Evolutionary conservation across 768 basidiomycete genomes (phyloP), one percentile per base, ranked within the genome.

Genomic region (Cyathus striatus): DNA sequence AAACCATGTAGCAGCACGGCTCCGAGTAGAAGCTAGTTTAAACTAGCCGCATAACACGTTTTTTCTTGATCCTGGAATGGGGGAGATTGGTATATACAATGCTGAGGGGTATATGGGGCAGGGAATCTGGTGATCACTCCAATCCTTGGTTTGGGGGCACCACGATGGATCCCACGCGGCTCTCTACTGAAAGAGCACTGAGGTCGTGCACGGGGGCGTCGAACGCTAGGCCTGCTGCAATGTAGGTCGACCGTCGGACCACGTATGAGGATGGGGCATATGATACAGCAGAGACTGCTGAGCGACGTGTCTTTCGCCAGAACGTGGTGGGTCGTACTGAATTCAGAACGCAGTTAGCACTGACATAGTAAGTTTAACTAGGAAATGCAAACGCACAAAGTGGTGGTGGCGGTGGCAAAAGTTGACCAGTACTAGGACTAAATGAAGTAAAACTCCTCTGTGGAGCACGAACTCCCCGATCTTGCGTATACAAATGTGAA

Each of bases 301-400:
- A 86, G 12, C 81, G 77, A 23, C 65, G 73, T 1, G 83, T 86
- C 49, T 79, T 81, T 23, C 84, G 73, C 87, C 87, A 90, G 58
- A 90, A 88, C 0, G 87, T 84, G 5, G 78, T 85, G 0, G 87
- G 86, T n/a, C 87, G 83, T 25, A 87, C 86, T 89, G 47, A n/a
- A n/a, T n/a, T n/a, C n/a, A n/a, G n/a, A n/a, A n/a, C n/a, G n/a
- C n/a, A n/a, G n/a, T n/a, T n/a, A n/a, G n/a, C n/a, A n/a, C n/a
- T n/a, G 27, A 9, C 9, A 30, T 30, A n/a, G n/a, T 9, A 30
- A 30, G 27, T 9, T 30, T 30, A n/a, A 30, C 9, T 9, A 30
- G 27, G 27, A 9, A 30, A 9, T 30, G n/a, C n/a, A 23, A 27
- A 72, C 83, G 66, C 57, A 86, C 83, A 70, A 37, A 86, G 65